A percentile compares a stretch with the other conserved stretches of the same genome.
Evolutionary conservation across 2,329 filamentous ascomycete species (phyloP).

Genomic region (Malbranchea cinnamomea): DNA sequence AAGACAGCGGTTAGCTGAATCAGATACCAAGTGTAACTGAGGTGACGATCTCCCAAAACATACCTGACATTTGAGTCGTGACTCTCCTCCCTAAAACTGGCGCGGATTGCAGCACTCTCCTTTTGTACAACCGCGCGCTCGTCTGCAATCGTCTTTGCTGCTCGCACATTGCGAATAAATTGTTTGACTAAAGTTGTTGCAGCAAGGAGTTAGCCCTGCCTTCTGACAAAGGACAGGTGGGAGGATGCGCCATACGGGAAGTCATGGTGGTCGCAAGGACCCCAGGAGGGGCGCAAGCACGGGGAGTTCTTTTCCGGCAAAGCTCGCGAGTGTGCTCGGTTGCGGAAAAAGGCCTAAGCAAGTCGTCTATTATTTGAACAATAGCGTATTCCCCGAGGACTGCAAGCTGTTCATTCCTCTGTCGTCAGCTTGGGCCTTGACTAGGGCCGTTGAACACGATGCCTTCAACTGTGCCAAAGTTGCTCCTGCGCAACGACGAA

Average conservation of each 20-base stretch:
- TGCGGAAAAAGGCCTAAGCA: neutral
- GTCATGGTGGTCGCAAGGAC: slow-evolving; percentile 40
- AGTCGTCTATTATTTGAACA: too few species aligned
- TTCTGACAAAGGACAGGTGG: slow-evolving; percentile 11
- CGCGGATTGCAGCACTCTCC: slow-evolving; percentile 92
- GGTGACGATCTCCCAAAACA: slow-evolving; percentile 15
- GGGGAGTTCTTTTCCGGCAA: too few species aligned
- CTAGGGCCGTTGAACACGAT: too few species aligned
- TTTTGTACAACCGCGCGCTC: slow-evolving; percentile 97
- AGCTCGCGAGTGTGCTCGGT: slow-evolving; percentile 6
- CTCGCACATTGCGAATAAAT: slow-evolving; percentile 98
- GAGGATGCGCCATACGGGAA: slow-evolving; percentile 35
- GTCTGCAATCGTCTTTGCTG: slow-evolving; percentile 96
- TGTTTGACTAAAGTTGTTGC: slow-evolving; percentile 63
- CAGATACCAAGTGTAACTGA: neutral
- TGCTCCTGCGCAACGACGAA: too few species aligned
- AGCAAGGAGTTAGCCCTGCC: slow-evolving; percentile 15
- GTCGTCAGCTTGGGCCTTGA: too few species aligned
- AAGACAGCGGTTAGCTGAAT: slow-evolving; percentile 9
- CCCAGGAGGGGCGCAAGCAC: slow-evolving; percentile 28
- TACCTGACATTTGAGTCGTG: slow-evolving; percentile 82
- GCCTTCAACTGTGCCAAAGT: too few species aligned
- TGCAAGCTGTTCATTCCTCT: too few species aligned
- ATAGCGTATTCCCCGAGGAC: too few species aligned
- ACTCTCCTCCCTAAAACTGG: slow-evolving; percentile 95